A percentile compares a stretch with the other conserved stretches of the same genome.
These are phyloP conservation scores for Epichloe bromicola DNA, from an alignment of 2,329 filamentous ascomycete genomes.

Conservation along the genomic window DNA sequence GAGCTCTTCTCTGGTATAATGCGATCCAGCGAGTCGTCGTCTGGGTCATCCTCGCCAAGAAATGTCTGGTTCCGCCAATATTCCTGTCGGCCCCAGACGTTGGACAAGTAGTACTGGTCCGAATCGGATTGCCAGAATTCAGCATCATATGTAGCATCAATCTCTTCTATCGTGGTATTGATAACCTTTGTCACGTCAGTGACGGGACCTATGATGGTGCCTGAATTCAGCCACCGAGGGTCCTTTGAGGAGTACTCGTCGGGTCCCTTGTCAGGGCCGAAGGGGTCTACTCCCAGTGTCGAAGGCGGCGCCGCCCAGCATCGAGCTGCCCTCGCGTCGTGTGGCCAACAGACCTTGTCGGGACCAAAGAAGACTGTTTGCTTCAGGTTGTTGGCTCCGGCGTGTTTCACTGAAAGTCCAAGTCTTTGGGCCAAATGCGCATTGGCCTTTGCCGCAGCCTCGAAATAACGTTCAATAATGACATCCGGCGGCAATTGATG, in stretches of 20 bases:
- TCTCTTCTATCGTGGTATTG: constrained; percentile 14
- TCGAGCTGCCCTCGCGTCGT: constrained; percentile 20
- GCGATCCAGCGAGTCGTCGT: constrained; percentile 10
- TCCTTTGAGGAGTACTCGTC: constrained; percentile 19
- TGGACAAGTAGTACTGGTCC: constrained; percentile 31
- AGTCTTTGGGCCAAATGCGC: constrained; percentile 35
- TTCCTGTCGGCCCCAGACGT: constrained; percentile 30
- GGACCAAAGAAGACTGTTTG: constrained; percentile 31
- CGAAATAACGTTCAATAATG: constrained; percentile 48
- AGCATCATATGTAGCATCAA: constrained; percentile 21
- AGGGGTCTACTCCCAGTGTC: constrained; percentile 17
- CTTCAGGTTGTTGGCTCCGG: constrained; percentile 17
- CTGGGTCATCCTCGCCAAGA: constrained; percentile 10
- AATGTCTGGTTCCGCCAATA: constrained; percentile 22
- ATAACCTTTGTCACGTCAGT: constrained; percentile 16
- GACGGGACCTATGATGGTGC: constrained; percentile 30
- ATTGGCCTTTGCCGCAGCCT: constrained; percentile 39
- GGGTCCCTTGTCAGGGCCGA: constrained; percentile 23
- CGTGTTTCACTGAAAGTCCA: constrained; percentile 22
- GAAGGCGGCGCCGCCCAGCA: constrained; percentile 28
- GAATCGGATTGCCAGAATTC: constrained; percentile 26
- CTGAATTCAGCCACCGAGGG: constrained; percentile 31
- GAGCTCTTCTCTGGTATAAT: constrained; percentile 10
- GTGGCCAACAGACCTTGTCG: constrained; percentile 32
- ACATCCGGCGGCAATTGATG: constrained; percentile 53